Percentiles rank a stretch among this genome's conserved stretches.
These are phyloP conservation scores for Leptodermis oblonga DNA, from an alignment of 257 asterid genomes.

Conservation along the genomic window DNA sequence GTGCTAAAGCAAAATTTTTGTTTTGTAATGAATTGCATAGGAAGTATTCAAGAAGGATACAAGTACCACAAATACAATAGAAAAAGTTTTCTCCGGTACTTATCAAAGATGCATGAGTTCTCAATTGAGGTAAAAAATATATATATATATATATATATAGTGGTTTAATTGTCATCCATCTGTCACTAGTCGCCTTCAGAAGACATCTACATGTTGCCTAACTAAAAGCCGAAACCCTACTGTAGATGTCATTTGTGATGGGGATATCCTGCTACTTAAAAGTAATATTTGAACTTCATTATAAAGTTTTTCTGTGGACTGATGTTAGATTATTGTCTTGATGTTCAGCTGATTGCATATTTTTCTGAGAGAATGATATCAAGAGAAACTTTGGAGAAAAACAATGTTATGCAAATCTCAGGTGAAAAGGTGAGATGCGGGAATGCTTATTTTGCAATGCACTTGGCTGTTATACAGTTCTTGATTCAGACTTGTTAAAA, in stretches of 20 bases:
- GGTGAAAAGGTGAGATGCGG: conserved; percentile 47
- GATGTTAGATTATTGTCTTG: neutral
- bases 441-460: neutral
- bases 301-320: neutral
- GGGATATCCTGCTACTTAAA: neutral
- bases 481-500: neutral
- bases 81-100: neutral
- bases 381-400: conserved; percentile 56
- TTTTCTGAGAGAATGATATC: conserved; percentile 76
- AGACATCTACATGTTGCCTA: neutral
- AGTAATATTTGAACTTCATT: neutral
- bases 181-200: neutral
- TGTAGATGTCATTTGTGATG: neutral
- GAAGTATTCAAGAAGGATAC: neutral
- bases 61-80: neutral
- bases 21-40: neutral
- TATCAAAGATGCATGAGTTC: no score
- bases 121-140: neutral
- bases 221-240: neutral
- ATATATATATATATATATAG: neutral
- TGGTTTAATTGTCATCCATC: neutral
- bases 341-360: conserved; percentile 52
- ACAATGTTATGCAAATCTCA: conserved; percentile 62
- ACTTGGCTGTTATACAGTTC: neutral
- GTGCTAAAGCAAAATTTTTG: neutral